Evolutionary conservation across 2,329 filamentous ascomycete genomes (phyloP).

Genomic region (Rutstroemia sp.): DNA sequence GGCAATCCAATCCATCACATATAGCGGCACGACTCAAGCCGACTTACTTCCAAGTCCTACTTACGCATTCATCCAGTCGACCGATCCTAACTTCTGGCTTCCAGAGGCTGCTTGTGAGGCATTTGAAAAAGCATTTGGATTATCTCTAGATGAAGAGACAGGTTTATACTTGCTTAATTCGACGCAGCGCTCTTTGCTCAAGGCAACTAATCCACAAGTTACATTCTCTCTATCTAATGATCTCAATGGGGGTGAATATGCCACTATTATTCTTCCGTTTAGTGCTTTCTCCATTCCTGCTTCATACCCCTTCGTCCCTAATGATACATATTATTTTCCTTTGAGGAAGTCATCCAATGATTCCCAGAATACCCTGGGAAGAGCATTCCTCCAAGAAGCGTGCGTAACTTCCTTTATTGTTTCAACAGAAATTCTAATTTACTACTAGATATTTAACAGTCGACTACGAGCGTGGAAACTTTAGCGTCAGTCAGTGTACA

Average conservation of each 20-base stretch:
- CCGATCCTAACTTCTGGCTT: slow-evolving; percentile 55
- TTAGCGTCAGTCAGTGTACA: slow-evolving; percentile 23
- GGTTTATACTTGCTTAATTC: slow-evolving; percentile 56
- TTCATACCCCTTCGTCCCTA: slow-evolving; percentile 22
- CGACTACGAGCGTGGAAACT: slow-evolving; percentile 25
- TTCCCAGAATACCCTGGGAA: slow-evolving; percentile 32
- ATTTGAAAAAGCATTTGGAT: slow-evolving; percentile 56
- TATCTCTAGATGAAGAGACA: slow-evolving; percentile 55
- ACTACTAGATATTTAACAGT: slow-evolving; percentile 21
- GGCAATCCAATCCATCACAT: slow-evolving; percentile 33
- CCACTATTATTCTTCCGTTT: slow-evolving; percentile 23
- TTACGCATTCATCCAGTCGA: slow-evolving; percentile 45
- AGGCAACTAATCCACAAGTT: slow-evolving; percentile 21
- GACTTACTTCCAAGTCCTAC: slow-evolving; percentile 30
- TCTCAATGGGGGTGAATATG: slow-evolving; percentile 21
- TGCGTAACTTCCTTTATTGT: slow-evolving; percentile 6
- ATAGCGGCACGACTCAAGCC: slow-evolving; percentile 27
- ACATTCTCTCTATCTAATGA: slow-evolving; percentile 24
- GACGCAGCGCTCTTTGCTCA: slow-evolving; percentile 25
- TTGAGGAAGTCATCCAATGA: slow-evolving; percentile 28
- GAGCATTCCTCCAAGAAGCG: slow-evolving; percentile 34
- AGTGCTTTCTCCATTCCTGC: slow-evolving; percentile 20
- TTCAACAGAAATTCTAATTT: background rate
- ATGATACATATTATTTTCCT: slow-evolving; percentile 40
- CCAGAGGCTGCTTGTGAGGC: slow-evolving; percentile 50